Evolutionary conservation across 163 green algal species (phyloP), one percentile per base, ranked within the genome.

Genomic region (Coccomyxa subellipsoidea): DNA sequence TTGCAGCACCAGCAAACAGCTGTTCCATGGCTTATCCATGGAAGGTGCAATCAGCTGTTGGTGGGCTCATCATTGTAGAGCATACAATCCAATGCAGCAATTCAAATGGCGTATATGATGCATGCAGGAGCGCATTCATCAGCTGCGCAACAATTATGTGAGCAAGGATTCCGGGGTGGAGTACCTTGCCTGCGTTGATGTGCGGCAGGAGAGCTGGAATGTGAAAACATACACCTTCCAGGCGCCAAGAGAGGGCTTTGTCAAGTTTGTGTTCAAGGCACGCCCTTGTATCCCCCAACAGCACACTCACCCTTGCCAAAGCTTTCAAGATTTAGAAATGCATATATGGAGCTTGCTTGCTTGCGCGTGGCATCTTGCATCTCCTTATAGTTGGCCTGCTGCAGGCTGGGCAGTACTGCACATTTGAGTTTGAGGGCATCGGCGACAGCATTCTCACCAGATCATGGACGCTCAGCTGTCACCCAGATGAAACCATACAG

Each of bases 381-480:
- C 3, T 59, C 4, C 47, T 59, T 8, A 2, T 2, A 59, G 5
- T 27, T 59, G 21, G 3, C 4, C 2, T 59, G 47, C 47, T 59
- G 21, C 47, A 59, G 47, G 40, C 81, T 31, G 76, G 76, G 18
- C 81, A 85, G 31, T 85, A 70, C 72, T 75, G 76, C 3, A 72
- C 81, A 4, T 81, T 85, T 79, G 81, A 85, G 27, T 79, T 85
- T 37, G 23, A 75, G 1, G 38, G 54, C 21, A 73, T 82, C 7
- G 70, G 69, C 21, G 81, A 66, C 5, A 38, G 78, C 31, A 35
- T 37, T 1, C 31, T 85, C 12, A 82, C 66, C 38, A 54, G 81
- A 12, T 82, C 81, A 25, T 85, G 81, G 81, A 85, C 81, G 27
- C 71, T 85, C 76, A 79, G 54, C 66, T 82, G 38, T 29, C 69